Base-by-base conservation (phyloP, 345 rosid genomes). In the Sisymbrium altissimum region DNA sequence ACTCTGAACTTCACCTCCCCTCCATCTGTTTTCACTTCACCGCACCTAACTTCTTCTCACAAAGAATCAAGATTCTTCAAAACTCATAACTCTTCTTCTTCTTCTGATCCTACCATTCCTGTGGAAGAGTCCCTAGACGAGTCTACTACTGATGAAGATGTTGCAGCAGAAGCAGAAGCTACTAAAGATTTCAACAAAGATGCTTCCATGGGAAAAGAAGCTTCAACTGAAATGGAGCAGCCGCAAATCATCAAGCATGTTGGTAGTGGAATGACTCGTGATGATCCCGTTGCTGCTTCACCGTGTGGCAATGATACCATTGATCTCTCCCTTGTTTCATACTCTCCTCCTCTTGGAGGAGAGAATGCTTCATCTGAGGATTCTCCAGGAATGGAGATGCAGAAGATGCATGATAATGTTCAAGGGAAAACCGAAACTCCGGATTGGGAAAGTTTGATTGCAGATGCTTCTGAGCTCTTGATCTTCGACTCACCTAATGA, bases 1-100 rank as follows among this genome's bases (percentile, higher is more conserved):
- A 84, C 97, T 1, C 86, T 92, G 19, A 86, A 80, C 66, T 86
- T 95, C 75, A 63, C 87, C 64, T 87, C 97, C 1, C 85, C 86
- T 64, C 97, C 97, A 0, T 82, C 97, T 27, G 84, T 95, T 70
- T 95, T 95, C 87, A 85, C 97, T 52, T 92, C 99, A 4, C 99
- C 99, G n/a, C 97, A 95, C 83, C 67, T 85, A 68, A 82, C 77
- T 48, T 70, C 66, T 82, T 77, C 88, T 81, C 91, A 83, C 83
- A 92, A 83, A 88, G 99, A 92, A 76, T 85, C 96, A 3, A 79
- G 97, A 58, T 90, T 90, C 88, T 80, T 86, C 58, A 40, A 61
- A 72, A 79, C 72, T 79, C 86, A 93, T 10, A 35, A 56, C 73
- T 77, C 68, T 68, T 84, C 78, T 73, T 84, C 78, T 73, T 58